phyloP scores from a whole-genome alignment of 2,329 filamentous ascomycete genomes.

The Colletotrichum tropicale region DNA sequence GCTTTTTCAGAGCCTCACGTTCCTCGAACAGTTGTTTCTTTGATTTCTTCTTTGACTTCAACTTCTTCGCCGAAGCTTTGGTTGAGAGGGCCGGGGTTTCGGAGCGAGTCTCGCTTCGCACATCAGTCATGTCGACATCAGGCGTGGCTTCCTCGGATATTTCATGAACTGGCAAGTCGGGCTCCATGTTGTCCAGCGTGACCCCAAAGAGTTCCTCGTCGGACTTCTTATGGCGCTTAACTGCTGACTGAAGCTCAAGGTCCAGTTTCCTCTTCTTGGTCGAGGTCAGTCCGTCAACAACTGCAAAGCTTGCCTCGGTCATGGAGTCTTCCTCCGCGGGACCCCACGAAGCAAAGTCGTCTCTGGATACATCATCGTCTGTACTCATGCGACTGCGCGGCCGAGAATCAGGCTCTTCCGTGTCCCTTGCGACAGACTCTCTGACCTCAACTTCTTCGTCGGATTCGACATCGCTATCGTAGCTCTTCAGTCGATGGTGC shows the following conservation, averaged over 20 bases:
- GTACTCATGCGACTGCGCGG: slow-evolving; percentile 76
- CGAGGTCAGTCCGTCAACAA: slow-evolving; percentile 58
- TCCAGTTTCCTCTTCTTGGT: slow-evolving; percentile 77
- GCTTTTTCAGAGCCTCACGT: slow-evolving; percentile 62
- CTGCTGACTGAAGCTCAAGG: slow-evolving; percentile 68
- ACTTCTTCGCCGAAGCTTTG: slow-evolving; percentile 62
- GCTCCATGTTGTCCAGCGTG: slow-evolving; percentile 57
- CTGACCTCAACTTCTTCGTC: slow-evolving; percentile 76
- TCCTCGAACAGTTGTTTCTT: slow-evolving; percentile 80
- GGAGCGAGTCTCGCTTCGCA: slow-evolving; percentile 47
- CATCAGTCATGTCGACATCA: slow-evolving; percentile 51
- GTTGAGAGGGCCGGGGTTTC: slow-evolving; percentile 49
- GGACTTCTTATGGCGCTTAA: slow-evolving; percentile 81
- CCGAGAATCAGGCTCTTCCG: slow-evolving; percentile 84
- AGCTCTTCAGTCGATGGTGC: slow-evolving; percentile 77
- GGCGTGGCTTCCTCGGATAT: slow-evolving; percentile 56
- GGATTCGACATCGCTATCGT: slow-evolving; percentile 83
- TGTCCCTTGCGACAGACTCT: slow-evolving; percentile 71
- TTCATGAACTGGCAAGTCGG: slow-evolving; percentile 50
- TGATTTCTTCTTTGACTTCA: slow-evolving; percentile 73
- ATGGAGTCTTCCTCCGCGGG: slow-evolving; percentile 67
- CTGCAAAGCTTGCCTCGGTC: slow-evolving; percentile 74
- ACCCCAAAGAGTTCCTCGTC: slow-evolving; percentile 81
- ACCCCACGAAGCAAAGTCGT: slow-evolving; percentile 52
- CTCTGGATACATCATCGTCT: slow-evolving; percentile 50